Percentiles rank a stretch among this genome's conserved stretches.
Conservation (phyloP, 108 stramenopile genomes). For the Nannochloropsis salina region DNA sequence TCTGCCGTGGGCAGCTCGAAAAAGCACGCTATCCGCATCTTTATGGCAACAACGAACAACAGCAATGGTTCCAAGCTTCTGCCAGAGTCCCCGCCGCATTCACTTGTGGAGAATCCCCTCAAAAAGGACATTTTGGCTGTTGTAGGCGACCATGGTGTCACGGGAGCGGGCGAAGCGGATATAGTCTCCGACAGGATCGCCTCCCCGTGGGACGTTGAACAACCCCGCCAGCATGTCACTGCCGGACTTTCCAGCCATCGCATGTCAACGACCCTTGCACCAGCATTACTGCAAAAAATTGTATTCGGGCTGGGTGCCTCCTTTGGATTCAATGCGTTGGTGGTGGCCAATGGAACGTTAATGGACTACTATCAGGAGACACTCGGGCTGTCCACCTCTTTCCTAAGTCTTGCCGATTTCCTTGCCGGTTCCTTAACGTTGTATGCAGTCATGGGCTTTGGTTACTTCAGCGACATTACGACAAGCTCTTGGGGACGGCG, state of each 20-base stretch:
- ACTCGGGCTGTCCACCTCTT: constrained; percentile 6
- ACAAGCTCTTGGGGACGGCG: background rate
- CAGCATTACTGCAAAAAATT: background rate
- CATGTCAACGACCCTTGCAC: background rate
- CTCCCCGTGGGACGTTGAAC: background rate
- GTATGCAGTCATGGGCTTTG: constrained; percentile 4
- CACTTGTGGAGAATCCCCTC: background rate
- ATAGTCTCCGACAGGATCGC: background rate
- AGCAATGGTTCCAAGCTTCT: background rate
- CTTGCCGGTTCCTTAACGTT: background rate
- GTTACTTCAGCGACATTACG: background rate
- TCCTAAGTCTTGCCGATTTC: constrained; percentile 11
- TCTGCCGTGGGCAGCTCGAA: no score
- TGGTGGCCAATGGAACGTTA: background rate
- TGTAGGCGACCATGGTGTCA: background rate
- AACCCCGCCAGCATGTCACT: background rate
- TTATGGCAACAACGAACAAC: background rate
- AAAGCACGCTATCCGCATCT: no score
- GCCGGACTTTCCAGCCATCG: background rate
- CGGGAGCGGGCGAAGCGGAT: background rate
- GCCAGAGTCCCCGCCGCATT: background rate
- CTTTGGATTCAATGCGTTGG: background rate
- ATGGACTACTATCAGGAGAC: background rate
- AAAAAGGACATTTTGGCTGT: no score
- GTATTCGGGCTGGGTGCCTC: constrained; percentile 6